Conservation (phyloP, 805 yeast genomes). For the Starmera pachycereana region DNA sequence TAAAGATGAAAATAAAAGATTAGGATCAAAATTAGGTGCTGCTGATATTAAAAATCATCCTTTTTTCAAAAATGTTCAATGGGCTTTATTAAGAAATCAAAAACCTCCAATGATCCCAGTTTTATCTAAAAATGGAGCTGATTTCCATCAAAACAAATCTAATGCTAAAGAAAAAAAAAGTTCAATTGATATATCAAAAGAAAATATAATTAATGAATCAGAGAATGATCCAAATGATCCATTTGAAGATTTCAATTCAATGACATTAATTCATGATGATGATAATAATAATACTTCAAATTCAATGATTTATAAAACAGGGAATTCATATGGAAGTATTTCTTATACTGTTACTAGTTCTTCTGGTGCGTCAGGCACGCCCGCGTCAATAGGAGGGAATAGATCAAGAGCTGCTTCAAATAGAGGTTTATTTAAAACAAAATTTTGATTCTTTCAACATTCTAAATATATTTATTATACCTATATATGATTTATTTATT, state of each 20-base stretch:
- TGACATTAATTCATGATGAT: conserved; percentile 72
- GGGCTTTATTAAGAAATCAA: conserved; percentile 91
- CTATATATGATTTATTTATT: too few species aligned
- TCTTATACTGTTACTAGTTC: conserved; percentile 27
- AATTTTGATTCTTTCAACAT: conserved; percentile 5
- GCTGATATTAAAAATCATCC: conserved; percentile 87
- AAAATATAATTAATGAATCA: conserved; percentile 18
- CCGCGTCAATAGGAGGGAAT: conserved; percentile 7
- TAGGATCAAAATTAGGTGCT: conserved; percentile 93
- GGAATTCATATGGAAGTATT: conserved; percentile 29
- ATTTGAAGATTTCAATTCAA: conserved; percentile 75
- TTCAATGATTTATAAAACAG: conserved; percentile 36
- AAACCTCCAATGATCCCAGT: conserved; percentile 95
- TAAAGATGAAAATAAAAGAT: conserved; percentile 79
- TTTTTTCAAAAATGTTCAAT: conserved; percentile 83
- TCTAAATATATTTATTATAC: too few species aligned
- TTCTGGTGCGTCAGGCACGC: too few species aligned
- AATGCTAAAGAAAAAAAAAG: conserved; percentile 9
- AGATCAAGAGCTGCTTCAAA: conserved; percentile 28
- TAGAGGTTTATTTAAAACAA: conserved; percentile 21
- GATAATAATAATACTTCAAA: conserved; percentile 32
- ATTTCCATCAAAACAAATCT: conserved; percentile 28
- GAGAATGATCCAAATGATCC: conserved; percentile 51
- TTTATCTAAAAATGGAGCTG: conserved; percentile 42
- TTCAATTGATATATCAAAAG: conserved; percentile 21